Evolutionary conservation across 805 yeast genomes (phyloP).

Genomic region (Lachancea sp.): DNA sequence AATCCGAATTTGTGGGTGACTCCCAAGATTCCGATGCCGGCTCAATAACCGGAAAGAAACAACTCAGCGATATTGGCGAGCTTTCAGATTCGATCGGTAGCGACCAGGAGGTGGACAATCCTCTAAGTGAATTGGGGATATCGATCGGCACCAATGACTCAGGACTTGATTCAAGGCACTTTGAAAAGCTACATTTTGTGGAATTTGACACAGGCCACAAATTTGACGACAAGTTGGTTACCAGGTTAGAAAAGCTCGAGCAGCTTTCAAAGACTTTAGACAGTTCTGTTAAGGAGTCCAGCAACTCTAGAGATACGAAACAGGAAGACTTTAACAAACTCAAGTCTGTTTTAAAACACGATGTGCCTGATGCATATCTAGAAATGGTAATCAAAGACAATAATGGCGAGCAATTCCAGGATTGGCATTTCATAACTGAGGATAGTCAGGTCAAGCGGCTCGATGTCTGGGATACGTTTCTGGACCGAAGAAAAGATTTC

Average conservation of each 20-base stretch:
- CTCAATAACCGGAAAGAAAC: neutral
- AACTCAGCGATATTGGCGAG: neutral
- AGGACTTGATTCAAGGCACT: neutral
- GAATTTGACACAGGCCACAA: constrained; percentile 1
- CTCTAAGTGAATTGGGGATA: neutral
- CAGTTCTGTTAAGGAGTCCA: neutral
- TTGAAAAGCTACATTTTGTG: neutral
- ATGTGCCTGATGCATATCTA: constrained; percentile 12
- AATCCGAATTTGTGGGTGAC: constrained; percentile 4
- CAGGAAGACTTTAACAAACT: neutral
- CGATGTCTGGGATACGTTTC: constrained; percentile 6
- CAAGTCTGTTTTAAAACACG: neutral
- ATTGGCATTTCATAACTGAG: constrained; percentile 26
- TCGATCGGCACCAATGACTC: neutral
- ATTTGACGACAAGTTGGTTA: constrained; percentile 1
- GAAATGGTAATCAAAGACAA: constrained; percentile 19
- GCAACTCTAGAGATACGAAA: neutral
- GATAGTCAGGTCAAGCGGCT: constrained; percentile 6
- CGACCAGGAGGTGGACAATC: neutral
- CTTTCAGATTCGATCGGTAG: constrained; percentile 1
- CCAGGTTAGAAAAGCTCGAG: constrained; percentile 2
- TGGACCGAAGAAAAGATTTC: neutral
- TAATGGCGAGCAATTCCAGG: constrained; percentile 20
- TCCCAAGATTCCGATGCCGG: constrained; percentile 14
- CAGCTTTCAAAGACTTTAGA: neutral